Evolutionary conservation across 2,329 filamentous ascomycete species (phyloP), one percentile per base, ranked within the genome.

Genomic region (Monilinia aucupariae): DNA sequence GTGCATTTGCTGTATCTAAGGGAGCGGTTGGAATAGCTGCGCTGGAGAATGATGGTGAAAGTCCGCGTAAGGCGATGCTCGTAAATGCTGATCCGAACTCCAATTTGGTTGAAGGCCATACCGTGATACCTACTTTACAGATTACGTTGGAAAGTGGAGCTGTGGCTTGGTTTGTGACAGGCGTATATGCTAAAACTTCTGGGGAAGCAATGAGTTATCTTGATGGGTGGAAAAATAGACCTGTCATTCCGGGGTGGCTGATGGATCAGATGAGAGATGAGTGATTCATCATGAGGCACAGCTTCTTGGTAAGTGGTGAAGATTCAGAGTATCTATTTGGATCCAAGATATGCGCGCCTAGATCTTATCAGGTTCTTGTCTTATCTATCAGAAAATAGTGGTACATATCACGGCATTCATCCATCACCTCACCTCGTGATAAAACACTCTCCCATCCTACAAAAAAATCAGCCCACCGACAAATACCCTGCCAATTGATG

Each of bases 1-100:
- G 81, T n/a, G 79, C 81, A 6, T 86, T 84, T 67, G 83, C 80
- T 13, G 84, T 81, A 27, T 83, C 71, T 1, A 79, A 74, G 78
- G 86, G 78, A 62, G 83, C 75, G 66, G 83, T 80, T 65, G 83
- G 76, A 71, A 89, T 81, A 78, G 83, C 68, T 73, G 86, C 75
- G 67, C 76, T 80, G 62, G 78, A 74, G 69, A 0, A 68, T 71
- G 32, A 71, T 69, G 27, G 20, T 34, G 20, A 34, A 52, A 74
- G n/a, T 69, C 65, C 4, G 67, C 71, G 61, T 74, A 70, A 50
- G 61, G 89, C 88, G 3, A 85, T 82, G 71, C 78, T 91, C 32
- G 84, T 92, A 54, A 85, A 91, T 63, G 87, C 88, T 13, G 90
- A 92, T 72, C 88, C 89, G 8, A 92, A 92, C 76, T 89, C 86